These are phyloP conservation scores for Euphorbia tirucalli DNA, from an alignment of 345 rosid species.

Conservation along the genomic window DNA sequence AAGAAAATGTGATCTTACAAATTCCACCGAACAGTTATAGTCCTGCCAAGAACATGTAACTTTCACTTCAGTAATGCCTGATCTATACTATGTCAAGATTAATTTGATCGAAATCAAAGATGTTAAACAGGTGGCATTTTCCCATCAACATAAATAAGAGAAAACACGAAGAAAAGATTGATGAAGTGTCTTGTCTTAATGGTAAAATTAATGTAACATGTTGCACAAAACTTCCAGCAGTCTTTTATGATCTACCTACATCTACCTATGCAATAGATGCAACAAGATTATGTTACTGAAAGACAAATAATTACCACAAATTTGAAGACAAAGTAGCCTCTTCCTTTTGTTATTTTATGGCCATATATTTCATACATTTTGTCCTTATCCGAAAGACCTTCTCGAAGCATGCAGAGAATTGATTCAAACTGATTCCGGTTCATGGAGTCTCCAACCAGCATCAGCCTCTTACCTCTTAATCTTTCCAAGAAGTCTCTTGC, in stretches of 20 bases:
- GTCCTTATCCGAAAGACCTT: conserved; percentile 61
- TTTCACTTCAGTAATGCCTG: not conserved
- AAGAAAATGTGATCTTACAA: conserved; percentile 95
- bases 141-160: no score
- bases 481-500: conserved; percentile 89
- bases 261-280: conserved; percentile 12
- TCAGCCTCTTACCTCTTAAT: conserved; percentile 72
- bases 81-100: no score
- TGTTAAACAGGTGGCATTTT: not conserved
- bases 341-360: conserved; percentile 74
- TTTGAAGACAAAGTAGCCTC: conserved; percentile 76
- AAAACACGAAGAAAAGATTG: no score
- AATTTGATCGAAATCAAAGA: not conserved
- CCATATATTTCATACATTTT: conserved; percentile 79
- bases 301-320: conserved; percentile 51
- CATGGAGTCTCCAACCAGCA: conserved; percentile 97
- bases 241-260: not conserved
- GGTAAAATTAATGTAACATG: not conserved
- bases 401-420: conserved; percentile 75
- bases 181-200: not conserved
- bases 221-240: not conserved
- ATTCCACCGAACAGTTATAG: conserved; percentile 75
- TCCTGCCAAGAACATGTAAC: conserved; percentile 49
- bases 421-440: conserved; percentile 94
- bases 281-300: conserved; percentile 10